These are phyloP conservation scores for Scalesia atractyloides DNA, from an alignment of 129 eudicot genomes.

Conservation along the genomic window DNA sequence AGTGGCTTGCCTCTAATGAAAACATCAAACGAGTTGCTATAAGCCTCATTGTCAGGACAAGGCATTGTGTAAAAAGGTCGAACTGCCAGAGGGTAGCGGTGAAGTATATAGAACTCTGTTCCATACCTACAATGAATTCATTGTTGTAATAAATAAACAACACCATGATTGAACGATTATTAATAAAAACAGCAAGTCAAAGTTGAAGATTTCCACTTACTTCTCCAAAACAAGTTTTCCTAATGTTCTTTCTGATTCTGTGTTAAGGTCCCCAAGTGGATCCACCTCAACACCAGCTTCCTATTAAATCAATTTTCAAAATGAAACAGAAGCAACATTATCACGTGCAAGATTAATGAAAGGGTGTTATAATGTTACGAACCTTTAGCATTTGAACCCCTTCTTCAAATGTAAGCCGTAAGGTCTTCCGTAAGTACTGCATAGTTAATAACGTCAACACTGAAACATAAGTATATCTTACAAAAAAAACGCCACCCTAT, in stretches of 20 bases:
- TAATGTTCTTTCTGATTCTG: constrained; percentile 75
- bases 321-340: neutral
- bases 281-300: constrained; percentile 93
- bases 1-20: constrained; percentile 62
- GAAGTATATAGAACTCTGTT: constrained; percentile 88
- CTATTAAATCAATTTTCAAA: constrained; percentile 38
- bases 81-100: constrained; percentile 81
- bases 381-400: constrained; percentile 95
- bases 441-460: constrained; percentile 26
- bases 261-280: constrained; percentile 90
- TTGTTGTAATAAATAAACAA: neutral
- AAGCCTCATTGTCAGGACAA: constrained; percentile 52
- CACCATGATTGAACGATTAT: neutral
- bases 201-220: constrained; percentile 36
- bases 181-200: neutral
- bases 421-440: constrained; percentile 77
- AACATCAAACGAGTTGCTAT: constrained; percentile 94
- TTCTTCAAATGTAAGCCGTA: constrained; percentile 80
- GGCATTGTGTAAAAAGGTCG: constrained; percentile 99
- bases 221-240: constrained; percentile 81
- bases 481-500: neutral
- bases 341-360: neutral
- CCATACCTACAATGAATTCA: constrained; percentile 51
- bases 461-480: neutral
- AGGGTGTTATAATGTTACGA: neutral